Evolutionary conservation across 2,329 filamentous ascomycete species (phyloP), one percentile per base, ranked within the genome.

Genomic region (Cladosporium colombiae): DNA sequence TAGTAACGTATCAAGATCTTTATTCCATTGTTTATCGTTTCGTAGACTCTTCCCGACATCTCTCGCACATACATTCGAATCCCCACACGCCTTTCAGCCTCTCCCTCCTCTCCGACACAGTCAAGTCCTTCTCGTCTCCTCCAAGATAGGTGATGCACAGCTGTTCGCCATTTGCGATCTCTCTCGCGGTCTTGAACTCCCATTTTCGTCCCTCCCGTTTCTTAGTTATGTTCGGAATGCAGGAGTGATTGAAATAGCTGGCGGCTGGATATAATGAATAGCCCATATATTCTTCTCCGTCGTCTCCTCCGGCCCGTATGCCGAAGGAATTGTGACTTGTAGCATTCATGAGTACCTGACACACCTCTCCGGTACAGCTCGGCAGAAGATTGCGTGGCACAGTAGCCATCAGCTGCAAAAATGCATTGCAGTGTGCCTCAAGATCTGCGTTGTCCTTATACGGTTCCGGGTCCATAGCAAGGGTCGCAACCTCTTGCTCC

Each of bases 191-290:
- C 46, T 72, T 69, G 61, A 83, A 83, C 50, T 72, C 65, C 81
- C 81, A 83, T 27, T 57, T 67, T 44, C 78, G 69, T 0, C 81
- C 81, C 1, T 72, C 71, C 11, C 81, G 72, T 49, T 68, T 71
- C 75, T 83, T 83, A 53, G 70, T 71, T 1, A 83, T 67, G 52
- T 80, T 83, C 27, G 81, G 80, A 18, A 61, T 71, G 69, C 81
- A 83, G 5, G 76, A 79, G 68, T 83, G 81, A 61, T 83, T 83
- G 74, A 82, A 83, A 71, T 82, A 83, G 67, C 77, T 80, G 0
- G 81, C 81, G 5, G 72, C 71, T 0, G 81, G 79, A 77, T 81
- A 83, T 37, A 82, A 76, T 0, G 78, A 81, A 58, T 80, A 83
- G 18, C 81, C 81, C 67, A 83, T 79, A 70, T 82, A 83, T 70